Evolutionary conservation across 306 rosid genomes (phyloP), one percentile per base, ranked within the genome.

Genomic region (Trifolium dubium): DNA sequence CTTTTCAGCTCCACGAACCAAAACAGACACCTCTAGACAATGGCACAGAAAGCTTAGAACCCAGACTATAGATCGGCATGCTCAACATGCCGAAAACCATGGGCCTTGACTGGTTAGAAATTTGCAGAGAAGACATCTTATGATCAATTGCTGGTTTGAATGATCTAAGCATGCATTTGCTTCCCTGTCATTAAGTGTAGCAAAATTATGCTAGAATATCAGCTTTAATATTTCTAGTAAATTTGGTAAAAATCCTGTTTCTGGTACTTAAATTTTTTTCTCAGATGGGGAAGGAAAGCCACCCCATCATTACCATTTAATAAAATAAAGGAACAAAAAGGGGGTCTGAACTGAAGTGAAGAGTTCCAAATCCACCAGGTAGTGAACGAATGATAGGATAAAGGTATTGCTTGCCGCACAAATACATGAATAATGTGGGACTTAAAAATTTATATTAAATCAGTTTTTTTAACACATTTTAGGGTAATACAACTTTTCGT

Each of bases 141-240:
- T 63, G 83, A 87, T 82, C 86, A 77, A 78, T 72, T 80, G 87
- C 82, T 77, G 88, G 83, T 86, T 85, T 85, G 88, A 89, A 83
- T 72, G 84, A 84, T 78, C 84, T 84, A 88, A 91, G 89, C 73
- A 84, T 60, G 88, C 88, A 91, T 83, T 89, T 91, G 87, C 77
- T 88, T 82, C 56, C 96, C 98, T 88, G 96, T 82, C 90, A 91
- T 85, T 73, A 83, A 85, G 85, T 79, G 79, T 67, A 83, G 80
- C 71, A 65, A 88, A 83, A 83, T 86, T 76, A 91, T 64, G 84
- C 84, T 67, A 77, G 77, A 78, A 85, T 61, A 75, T 85, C 71
- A 70, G 81, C 76, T 79, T 71, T 23, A 69, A 63, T 78, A 71
- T 71, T 83, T 67, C 70, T 58, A 65, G 50, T 31, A 64, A 47